These are phyloP conservation scores for Thielaviopsis punctulata DNA, from an alignment of 2,329 filamentous ascomycete genomes.

Conservation along the genomic window DNA sequence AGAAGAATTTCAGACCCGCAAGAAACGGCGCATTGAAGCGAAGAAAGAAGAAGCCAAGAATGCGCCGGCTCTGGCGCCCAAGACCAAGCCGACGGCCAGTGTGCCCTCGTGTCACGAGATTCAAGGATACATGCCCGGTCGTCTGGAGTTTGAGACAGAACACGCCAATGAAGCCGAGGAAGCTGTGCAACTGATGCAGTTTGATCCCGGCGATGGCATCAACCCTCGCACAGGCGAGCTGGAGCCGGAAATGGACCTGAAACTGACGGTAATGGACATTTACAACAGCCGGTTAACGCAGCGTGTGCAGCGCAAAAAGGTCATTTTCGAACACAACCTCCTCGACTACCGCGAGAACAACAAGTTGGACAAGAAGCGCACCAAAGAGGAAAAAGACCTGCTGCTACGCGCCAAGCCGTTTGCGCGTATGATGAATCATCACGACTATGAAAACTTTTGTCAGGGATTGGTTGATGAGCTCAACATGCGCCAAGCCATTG, in stretches of 20 bases:
- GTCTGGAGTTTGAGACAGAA: conserved; percentile 92
- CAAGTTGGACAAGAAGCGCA: conserved; percentile 80
- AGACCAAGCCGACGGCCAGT: conserved; percentile 89
- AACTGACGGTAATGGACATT: conserved; percentile 95
- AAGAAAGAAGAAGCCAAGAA: conserved; percentile 75
- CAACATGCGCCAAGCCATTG: conserved; percentile 75
- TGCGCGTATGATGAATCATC: conserved; percentile 86
- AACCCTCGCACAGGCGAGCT: conserved; percentile 70
- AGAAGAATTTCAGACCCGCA: conserved; percentile 81
- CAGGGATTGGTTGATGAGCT: conserved; percentile 79
- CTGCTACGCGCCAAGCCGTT: conserved; percentile 91
- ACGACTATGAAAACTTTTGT: conserved; percentile 75
- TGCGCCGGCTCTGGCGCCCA: conserved; percentile 66
- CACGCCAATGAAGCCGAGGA: conserved; percentile 97
- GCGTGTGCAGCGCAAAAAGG: conserved; percentile 84
- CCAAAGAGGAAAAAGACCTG: conserved; percentile 84
- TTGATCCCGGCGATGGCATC: conserved; percentile 86
- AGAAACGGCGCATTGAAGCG: conserved; percentile 86
- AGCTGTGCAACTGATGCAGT: conserved; percentile 95
- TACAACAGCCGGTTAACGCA: conserved; percentile 87
- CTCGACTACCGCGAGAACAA: conserved; percentile 88
- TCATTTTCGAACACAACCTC: conserved; percentile 88
- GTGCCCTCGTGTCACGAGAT: conserved; percentile 95
- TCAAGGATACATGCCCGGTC: conserved; percentile 95
- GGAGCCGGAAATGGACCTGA: conserved; percentile 92